phyloP scores from a whole-genome alignment of 2,329 filamentous ascomycete species.

The Ilyonectria sp. region DNA sequence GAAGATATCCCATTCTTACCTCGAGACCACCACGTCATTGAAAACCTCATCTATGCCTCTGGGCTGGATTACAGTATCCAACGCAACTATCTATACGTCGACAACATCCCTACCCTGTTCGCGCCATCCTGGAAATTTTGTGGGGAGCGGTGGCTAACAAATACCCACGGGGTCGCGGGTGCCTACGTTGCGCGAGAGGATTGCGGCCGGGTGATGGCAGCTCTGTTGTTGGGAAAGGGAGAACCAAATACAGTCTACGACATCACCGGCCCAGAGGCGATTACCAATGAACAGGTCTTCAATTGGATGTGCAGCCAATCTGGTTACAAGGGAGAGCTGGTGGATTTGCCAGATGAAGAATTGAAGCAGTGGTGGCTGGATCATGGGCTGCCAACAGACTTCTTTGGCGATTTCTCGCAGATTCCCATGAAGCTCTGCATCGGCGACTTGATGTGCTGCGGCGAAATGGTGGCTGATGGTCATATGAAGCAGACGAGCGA shows the following conservation, averaged over 20 bases:
- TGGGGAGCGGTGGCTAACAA: constrained; percentile 42
- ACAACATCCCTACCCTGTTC: constrained; percentile 44
- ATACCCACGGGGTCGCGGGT: constrained; percentile 40
- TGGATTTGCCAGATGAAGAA: constrained; percentile 44
- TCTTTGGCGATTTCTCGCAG: constrained; percentile 45
- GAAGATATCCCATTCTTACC: constrained; percentile 46
- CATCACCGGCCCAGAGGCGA: constrained; percentile 38
- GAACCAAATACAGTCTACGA: constrained; percentile 44
- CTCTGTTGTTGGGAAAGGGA: constrained; percentile 38
- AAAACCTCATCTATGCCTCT: constrained; percentile 41
- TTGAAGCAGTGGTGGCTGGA: constrained; percentile 43
- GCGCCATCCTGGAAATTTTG: constrained; percentile 43
- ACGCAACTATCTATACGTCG: constrained; percentile 44
- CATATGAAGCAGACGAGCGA: constrained; percentile 41
- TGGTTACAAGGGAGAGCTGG: constrained; percentile 38
- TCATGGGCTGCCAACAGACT: constrained; percentile 38
- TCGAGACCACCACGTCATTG: constrained; percentile 44
- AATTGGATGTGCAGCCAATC: constrained; percentile 42
- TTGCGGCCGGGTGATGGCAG: constrained; percentile 41
- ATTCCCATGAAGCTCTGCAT: constrained; percentile 47
- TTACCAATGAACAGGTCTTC: constrained; percentile 43
- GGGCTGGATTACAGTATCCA: constrained; percentile 43
- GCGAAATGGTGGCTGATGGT: constrained; percentile 42
- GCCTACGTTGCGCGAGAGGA: constrained; percentile 44
- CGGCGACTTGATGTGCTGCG: constrained; percentile 42